A percentile compares a stretch with the other conserved stretches of the same genome.
Conservation (phyloP, 441 rosid species). For the Kokia cookei region DNA sequence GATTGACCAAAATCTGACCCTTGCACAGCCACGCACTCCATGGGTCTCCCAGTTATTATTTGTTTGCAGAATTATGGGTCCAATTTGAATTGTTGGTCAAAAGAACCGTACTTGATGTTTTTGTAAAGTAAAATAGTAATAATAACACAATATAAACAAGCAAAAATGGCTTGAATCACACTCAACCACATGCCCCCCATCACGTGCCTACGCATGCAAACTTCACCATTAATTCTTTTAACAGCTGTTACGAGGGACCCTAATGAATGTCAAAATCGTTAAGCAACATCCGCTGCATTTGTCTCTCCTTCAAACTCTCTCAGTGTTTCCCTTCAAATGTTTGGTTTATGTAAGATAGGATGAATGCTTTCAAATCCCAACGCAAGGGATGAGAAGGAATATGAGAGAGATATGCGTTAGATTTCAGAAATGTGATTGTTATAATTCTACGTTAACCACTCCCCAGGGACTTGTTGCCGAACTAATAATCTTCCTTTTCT, state of each 20-base stretch:
- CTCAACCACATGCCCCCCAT: conserved; percentile 21
- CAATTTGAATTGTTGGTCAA: neutral
- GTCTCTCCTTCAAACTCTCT: conserved; percentile 28
- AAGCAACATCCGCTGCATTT: conserved; percentile 57
- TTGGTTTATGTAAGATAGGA: neutral
- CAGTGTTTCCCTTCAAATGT: neutral
- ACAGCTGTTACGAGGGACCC: conserved; percentile 26
- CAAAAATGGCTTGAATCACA: conserved; percentile 24
- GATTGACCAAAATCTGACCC: conserved; percentile 7
- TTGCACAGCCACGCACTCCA: neutral
- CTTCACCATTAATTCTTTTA: neutral
- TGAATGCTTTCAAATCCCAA: conserved; percentile 21
- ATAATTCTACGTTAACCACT: conserved; percentile 22
- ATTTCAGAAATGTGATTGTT: conserved; percentile 9
- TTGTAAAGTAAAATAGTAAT: neutral
- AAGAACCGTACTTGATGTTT: neutral
- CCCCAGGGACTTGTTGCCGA: neutral
- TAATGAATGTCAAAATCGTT: conserved; percentile 35
- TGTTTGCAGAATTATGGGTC: neutral
- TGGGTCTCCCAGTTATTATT: neutral
- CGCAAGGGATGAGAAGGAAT: conserved; percentile 16
- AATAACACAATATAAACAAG: neutral
- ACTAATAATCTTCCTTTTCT: neutral
- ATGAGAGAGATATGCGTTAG: conserved; percentile 12
- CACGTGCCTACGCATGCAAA: conserved; percentile 29